Evolutionary conservation across 257 asterid genomes (phyloP).

Genomic region (Gynochthodes officinalis): DNA sequence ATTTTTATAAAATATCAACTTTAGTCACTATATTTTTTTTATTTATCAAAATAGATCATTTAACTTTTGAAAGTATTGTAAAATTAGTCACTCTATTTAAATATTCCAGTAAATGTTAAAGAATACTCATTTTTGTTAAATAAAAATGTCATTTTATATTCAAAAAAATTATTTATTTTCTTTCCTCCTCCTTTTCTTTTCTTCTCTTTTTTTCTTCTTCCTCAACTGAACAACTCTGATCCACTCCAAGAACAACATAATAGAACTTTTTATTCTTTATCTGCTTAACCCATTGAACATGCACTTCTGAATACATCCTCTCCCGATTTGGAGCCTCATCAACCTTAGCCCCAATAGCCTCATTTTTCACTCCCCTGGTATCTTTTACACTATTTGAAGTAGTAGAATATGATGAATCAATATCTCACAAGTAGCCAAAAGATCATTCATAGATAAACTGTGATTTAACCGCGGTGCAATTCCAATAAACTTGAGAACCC

Average conservation of each 20-base stretch:
- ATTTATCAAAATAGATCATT: no score
- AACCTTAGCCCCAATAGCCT: conserved; percentile 12
- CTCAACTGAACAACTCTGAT: conserved; percentile 71
- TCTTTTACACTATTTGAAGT: conserved; percentile 17
- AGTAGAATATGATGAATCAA: conserved; percentile 25
- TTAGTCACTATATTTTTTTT: no score
- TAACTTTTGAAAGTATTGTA: no score
- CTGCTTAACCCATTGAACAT: conserved; percentile 66
- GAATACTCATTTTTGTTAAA: no score
- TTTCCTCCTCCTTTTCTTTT: no score
- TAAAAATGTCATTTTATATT: no score
- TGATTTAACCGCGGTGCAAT: conserved; percentile 41
- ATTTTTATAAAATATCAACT: no score
- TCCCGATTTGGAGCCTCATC: conserved; percentile 41
- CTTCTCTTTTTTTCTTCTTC: no score
- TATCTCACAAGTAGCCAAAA: conserved; percentile 37
- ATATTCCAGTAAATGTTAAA: no score
- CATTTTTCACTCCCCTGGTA: no score
- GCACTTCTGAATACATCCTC: conserved; percentile 69
- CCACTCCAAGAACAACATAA: conserved; percentile 73
- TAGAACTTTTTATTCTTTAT: conserved; percentile 70
- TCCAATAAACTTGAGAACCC: conserved; percentile 36
- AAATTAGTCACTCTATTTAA: no score
- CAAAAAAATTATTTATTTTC: no score
- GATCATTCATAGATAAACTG: conserved; percentile 33